Base-by-base conservation (phyloP, 768 basidiomycete genomes). In the Hysterangium stoloniferum region DNA sequence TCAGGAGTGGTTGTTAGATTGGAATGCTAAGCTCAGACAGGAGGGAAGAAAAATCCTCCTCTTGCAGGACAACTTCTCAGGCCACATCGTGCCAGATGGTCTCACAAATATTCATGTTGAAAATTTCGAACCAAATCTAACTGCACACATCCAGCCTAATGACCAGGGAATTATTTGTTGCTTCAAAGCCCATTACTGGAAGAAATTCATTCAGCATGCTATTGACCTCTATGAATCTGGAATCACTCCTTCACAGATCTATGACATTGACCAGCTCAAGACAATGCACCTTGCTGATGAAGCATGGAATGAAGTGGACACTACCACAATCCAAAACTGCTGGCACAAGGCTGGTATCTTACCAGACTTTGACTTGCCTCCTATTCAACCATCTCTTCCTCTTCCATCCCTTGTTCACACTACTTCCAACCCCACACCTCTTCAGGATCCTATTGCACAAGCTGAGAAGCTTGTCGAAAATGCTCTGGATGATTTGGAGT, bases 281-380 rank as follows among this genome's bases (percentile, higher is more conserved):
- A 68, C 61, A 13, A 72, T 71, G 70, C 55, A 58, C 0, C 35
- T 71, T 0, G 65, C 66, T 2, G 54, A 66, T 11, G 22, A 34
- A 13, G 68, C 69, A 1, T 71, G 71, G 70, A 20, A 49, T 3
- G 57, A 62, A 1, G 66, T 72, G 3, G 57, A 65, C n/a, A n/a
- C n/a, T n/a, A n/a, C n/a, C n/a, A n/a, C n/a, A n/a, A n/a, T n/a
- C n/a, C n/a, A n/a, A n/a, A n/a, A n/a, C n/a, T n/a, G n/a, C n/a
- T n/a, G n/a, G n/a, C n/a, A n/a, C n/a, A n/a, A n/a, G n/a, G n/a
- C 67, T 5, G 61, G 63, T 5, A 72, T 70, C 15, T n/a, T 41
- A 41, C 40, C 40, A 17, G 40, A 41, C 22, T 12, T 6, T 6
- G n/a, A 9, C n/a, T n/a, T n/a, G n/a, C n/a, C n/a, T n/a, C n/a